Percentiles rank a stretch among this genome's conserved stretches.
Evolutionary conservation across 345 rosid genomes (phyloP).

Genomic region (Trapa bicornis): DNA sequence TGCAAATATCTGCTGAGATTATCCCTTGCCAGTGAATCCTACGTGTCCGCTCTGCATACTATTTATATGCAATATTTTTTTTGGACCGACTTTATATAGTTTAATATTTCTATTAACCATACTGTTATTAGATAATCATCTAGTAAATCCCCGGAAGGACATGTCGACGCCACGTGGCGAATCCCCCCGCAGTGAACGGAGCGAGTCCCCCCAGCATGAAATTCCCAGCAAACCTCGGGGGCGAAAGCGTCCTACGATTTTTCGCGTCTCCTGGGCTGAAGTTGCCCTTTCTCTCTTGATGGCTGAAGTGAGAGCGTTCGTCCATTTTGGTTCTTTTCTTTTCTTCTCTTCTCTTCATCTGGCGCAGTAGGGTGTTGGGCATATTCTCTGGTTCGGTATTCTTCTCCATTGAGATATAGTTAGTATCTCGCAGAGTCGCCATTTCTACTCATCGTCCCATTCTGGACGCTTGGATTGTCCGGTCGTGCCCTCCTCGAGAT

Average conservation of each 20-base stretch:
- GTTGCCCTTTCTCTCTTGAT: neutral
- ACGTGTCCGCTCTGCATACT: too few species aligned
- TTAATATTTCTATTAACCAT: too few species aligned
- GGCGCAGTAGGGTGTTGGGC: constrained; percentile 11
- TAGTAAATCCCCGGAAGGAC: neutral
- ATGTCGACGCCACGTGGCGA: constrained; percentile 8
- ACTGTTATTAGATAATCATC: too few species aligned
- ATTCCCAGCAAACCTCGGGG: constrained; percentile 1
- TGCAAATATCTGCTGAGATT: neutral
- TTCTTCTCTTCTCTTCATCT: neutral
- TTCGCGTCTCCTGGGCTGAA: neutral
- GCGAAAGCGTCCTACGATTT: neutral
- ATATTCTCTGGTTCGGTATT: constrained; percentile 41
- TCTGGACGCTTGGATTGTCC: neutral
- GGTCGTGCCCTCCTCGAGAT: neutral
- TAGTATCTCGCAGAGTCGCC: neutral
- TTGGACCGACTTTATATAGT: too few species aligned
- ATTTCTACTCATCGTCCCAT: neutral
- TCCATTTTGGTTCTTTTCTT: neutral
- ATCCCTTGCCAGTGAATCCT: neutral
- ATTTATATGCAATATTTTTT: too few species aligned
- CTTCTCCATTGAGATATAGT: neutral
- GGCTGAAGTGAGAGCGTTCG: neutral
- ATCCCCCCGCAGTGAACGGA: neutral
- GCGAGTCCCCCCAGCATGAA: neutral